Base-by-base conservation (phyloP, 257 asterid species). In the Jacaranda copaia region DNA sequence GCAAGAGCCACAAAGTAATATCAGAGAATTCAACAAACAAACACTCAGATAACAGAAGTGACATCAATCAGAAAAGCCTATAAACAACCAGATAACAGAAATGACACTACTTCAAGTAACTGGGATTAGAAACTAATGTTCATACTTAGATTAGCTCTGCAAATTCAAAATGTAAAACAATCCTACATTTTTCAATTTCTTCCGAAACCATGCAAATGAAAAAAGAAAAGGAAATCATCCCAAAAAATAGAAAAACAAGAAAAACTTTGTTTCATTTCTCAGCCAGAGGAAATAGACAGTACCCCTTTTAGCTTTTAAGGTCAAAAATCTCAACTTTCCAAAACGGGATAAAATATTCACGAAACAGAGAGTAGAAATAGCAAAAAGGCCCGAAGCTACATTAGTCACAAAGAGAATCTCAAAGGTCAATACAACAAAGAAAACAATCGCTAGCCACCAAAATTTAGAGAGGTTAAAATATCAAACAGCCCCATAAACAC, bases 281-380 rank as follows among this genome's bases (percentile, higher is more conserved):
- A 77, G 55, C 35, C 79, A 74, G 48, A 78, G 36, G 49, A 65
- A 64, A 70, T 7, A 14, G 19, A 40, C 8, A 40, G 40, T 68
- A 81, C 36, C 81, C 65, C 16, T 66, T 63, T 62, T 6, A 81
- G 72, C 57, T 77, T 68, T 49, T 16, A 78, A 70, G 64, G 63
- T 65, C 82, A 74, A 76, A 75, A 76, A 69, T 59, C 77, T 8
- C 2, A 86, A 52, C 62, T 58, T 86, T 77, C 83, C 52, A n/a
- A 72, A 80, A 85, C 6, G 51, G 73, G 81, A 64, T 40, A 70
- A 75, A 40, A 6, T 35, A 18, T 36, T 16, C 36, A 58, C 32
- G 45, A 61, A 62, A 40, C 79, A 61, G 61, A 61, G 61, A 11
- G 43, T 6, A 15, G 16, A 77, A 70, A 61, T 62, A 76, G 73